phyloP scores from a whole-genome alignment of 176 grass and related monocot species.

The Triticum aestivum region IWGSC_CS_RefSeq_v2.1 NC_057812.1:642909974-642910473 shows the following conservation, averaged over 20 bases:
- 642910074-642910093: background rate
- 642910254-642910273: background rate
- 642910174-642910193: background rate
- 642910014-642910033: background rate
- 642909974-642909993: background rate
- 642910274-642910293: background rate
- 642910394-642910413: background rate
- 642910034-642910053: background rate
- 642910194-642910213: background rate
- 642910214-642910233: background rate
- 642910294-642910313: background rate
- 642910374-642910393: background rate
- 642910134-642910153: background rate
- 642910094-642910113: background rate
- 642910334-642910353: background rate
- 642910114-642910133: constrained; percentile 1
- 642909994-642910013: background rate
- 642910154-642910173: background rate
- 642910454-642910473: background rate
- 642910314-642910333: background rate
- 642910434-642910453: background rate
- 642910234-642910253: background rate
- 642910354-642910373: background rate
- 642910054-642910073: background rate
- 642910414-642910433: background rate